Base-by-base conservation (phyloP, 2,329 filamentous ascomycete genomes). In the Calonectria naviculata region DNA sequence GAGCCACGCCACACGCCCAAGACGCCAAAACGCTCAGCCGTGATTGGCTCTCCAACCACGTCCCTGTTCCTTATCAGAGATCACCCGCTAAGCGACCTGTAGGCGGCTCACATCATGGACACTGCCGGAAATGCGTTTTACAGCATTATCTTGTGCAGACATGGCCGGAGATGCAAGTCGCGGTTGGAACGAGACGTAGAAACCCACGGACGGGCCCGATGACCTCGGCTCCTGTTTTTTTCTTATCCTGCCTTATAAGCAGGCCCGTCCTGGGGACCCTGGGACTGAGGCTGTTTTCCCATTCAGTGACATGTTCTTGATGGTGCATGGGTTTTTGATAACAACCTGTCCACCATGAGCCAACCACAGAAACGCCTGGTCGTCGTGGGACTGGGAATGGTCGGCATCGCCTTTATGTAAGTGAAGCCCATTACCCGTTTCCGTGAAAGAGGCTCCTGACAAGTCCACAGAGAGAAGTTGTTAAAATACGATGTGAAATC, bases 331-430 rank as follows among this genome's bases (percentile, higher is more conserved):
- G 34, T 54, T 46, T 34, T 41, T 19, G 38, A 64, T 70, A 58
- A 26, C 24, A 60, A 28, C 47, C 41, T 9, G 26, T n/a, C 65
- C 67, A 71, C 36, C 24, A 78, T 78, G 76, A 67, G 65, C 71
- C 61, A 63, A 75, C 66, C 68, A 72, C 78, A 73, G 54, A 94
- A 94, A 81, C 91, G 88, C 79, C 84, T 97, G 41, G 94, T 97
- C 2, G 91, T 97, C 42, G 94, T 97, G 44, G 95, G 95, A 12
- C 84, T 98, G 83, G 95, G 95, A 3, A 98, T 98, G 95, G 95
- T 98, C 52, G 94, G 93, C 44, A 93, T 97, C 76, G 92, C 93
- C 47, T 96, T 97, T 81, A 94, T 97, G 93, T 96, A 84, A 87
- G 93, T 87, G 12, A 12, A 67, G 47, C n/a, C 34, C 29, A 31